Conservation (phyloP, 768 basidiomycete genomes). For the Hortiboletus campestris region DNA sequence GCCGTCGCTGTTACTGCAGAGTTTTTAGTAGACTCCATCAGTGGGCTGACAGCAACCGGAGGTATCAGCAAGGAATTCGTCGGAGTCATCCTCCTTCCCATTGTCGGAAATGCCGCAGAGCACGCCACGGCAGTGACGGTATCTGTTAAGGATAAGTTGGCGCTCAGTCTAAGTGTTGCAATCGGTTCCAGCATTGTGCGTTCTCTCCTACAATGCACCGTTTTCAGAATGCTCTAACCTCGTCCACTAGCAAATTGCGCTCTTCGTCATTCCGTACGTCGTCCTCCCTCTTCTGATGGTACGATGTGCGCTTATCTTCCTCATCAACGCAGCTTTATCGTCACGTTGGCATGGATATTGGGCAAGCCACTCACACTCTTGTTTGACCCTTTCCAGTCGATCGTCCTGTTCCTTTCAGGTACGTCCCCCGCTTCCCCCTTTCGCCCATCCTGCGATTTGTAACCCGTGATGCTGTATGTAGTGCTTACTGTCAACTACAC, state of each 20-base stretch:
- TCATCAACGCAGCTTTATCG: constrained; percentile 53
- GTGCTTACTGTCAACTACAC: constrained; percentile 85
- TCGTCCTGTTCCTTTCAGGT: constrained; percentile 23
- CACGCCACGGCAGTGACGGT: constrained; percentile 91
- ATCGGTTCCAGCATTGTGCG: constrained; percentile 80
- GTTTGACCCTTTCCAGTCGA: constrained; percentile 85
- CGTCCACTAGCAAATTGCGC: constrained; percentile 59
- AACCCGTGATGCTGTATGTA: constrained; percentile 20
- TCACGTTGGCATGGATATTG: constrained; percentile 78
- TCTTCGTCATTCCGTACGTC: constrained; percentile 63
- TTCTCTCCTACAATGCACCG: constrained; percentile 2
- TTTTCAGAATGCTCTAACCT: background rate
- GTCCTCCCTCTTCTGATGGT: background rate
- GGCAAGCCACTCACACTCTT: constrained; percentile 76
- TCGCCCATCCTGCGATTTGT: background rate
- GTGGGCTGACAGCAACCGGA: constrained; percentile 59
- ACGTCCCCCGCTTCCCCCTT: constrained; percentile 16
- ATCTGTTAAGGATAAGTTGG: constrained; percentile 86
- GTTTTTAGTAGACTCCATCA: constrained; percentile 77
- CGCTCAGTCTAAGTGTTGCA: constrained; percentile 85
- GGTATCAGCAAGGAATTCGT: constrained; percentile 77
- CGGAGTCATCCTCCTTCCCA: constrained; percentile 84
- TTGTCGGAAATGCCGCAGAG: constrained; percentile 90
- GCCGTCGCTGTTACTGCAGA: constrained; percentile 58
- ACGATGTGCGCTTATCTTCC: constrained; percentile 6